These are phyloP conservation scores for Thelephora aurantiotincta DNA, from an alignment of 768 basidiomycete genomes.

Conservation along the genomic window DNA sequence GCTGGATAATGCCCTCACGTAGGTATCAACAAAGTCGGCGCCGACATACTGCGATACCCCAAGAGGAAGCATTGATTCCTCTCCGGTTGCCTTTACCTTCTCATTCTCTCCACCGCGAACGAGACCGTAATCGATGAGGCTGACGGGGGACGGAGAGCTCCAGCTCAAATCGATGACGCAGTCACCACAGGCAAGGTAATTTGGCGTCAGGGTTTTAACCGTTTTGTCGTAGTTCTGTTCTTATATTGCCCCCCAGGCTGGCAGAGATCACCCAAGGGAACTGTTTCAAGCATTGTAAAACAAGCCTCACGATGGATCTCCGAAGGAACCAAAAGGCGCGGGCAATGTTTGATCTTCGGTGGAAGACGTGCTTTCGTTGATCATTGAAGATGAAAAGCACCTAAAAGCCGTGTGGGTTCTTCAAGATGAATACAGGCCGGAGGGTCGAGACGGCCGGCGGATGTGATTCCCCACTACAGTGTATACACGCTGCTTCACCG, in stretches of 20 bases:
- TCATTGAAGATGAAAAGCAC: too few relatives aligned
- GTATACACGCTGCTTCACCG: too few relatives aligned
- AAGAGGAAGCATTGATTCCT: conserved; percentile 59
- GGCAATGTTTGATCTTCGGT: conserved; percentile 28
- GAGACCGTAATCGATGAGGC: conserved; percentile 45
- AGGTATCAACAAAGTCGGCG: conserved; percentile 28
- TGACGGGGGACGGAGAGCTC: conserved; percentile 51
- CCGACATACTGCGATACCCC: conserved; percentile 47
- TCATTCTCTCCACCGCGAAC: conserved; percentile 34
- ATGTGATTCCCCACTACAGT: too few relatives aligned
- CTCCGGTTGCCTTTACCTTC: conserved; percentile 45
- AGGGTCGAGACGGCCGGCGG: too few relatives aligned
- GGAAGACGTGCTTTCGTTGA: neutral
- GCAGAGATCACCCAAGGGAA: conserved; percentile 49
- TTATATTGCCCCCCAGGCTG: conserved; percentile 27
- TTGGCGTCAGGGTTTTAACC: neutral
- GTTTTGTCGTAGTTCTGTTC: too few relatives aligned
- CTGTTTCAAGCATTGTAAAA: conserved; percentile 40
- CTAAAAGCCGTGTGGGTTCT: too few relatives aligned
- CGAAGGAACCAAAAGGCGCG: conserved; percentile 46
- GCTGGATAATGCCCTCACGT: neutral
- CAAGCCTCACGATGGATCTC: conserved; percentile 51
- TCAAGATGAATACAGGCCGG: too few relatives aligned
- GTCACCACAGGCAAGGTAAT: conserved; percentile 36
- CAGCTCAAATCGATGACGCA: conserved; percentile 30